A percentile compares a stretch with the other conserved stretches of the same genome.
Evolutionary conservation across 2,329 filamentous ascomycete genomes (phyloP).

Genomic region (Chaetothyriales sp.): DNA sequence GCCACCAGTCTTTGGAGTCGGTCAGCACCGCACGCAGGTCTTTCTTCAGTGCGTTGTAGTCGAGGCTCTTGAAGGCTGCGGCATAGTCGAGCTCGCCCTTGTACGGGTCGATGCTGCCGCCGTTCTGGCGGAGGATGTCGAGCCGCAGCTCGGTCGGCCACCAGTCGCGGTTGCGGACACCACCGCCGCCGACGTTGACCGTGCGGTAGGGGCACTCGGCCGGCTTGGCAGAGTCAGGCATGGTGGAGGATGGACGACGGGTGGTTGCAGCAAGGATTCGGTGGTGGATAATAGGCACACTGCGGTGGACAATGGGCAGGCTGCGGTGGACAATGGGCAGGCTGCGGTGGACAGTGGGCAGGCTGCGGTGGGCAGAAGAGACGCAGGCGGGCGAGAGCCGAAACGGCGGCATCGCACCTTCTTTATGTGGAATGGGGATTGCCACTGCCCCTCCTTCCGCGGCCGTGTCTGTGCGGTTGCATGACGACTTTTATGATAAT

Average conservation of each 20-base stretch:
- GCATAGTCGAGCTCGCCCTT: constrained; percentile 55
- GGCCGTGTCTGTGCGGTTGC: not conserved
- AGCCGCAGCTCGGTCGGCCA: constrained; percentile 58
- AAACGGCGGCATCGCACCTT: not conserved
- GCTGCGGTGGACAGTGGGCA: not conserved
- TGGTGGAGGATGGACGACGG: not conserved
- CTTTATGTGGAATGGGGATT: not conserved
- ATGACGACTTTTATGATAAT: not conserved
- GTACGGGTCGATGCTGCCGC: constrained; percentile 48
- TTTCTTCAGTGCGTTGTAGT: constrained; percentile 60
- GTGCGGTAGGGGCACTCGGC: constrained; percentile 6
- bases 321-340: not conserved
- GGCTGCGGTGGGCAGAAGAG: not conserved
- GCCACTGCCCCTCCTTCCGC: not conserved
- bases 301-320: not conserved
- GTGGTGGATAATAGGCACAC: not conserved
- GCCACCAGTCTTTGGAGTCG: constrained; percentile 69
- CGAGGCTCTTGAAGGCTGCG: constrained; percentile 56
- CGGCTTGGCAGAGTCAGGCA: not conserved
- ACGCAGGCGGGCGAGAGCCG: not conserved
- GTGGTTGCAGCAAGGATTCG: not conserved
- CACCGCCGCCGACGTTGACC: constrained; percentile 41
- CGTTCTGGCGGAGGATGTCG: constrained; percentile 62
- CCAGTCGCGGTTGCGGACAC: constrained; percentile 57
- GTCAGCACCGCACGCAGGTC: constrained; percentile 60